Base-by-base conservation (phyloP, 345 rosid species). In the Corymbia maculata region DNA sequence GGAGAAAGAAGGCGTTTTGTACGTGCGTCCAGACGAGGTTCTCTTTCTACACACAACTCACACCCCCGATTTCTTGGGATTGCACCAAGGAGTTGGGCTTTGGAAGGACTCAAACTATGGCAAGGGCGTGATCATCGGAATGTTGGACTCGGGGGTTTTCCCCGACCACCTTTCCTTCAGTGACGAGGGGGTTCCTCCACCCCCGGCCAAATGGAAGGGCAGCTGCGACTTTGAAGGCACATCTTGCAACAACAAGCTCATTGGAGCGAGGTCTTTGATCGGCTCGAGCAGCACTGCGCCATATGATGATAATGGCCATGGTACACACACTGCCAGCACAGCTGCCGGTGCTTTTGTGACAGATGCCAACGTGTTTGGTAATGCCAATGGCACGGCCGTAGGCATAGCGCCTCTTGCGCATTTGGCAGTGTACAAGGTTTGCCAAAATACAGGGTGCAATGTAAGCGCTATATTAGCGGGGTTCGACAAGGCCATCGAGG, bases 201-300 rank as follows among this genome's bases (percentile, higher is more conserved):
- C 93, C 10, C 95, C 94, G 2, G 87, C 89, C 47, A 92, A 88
- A 52, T 94, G 95, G 94, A 94, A 94, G 89, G 94, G 95, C 52
- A 59, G 68, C 59, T 94, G 95, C 21, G 93, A 94, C 47, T 93
- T 95, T 85, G 82, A 90, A 44, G 53, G 79, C 14, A 79, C 87
- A 42, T 85, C 87, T 53, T 94, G 96, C 49, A 95, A 95, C 87
- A 92, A 93, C 89, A 95, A 95, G 90, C 89, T 95, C 32, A 94
- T 95, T 12, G 95, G 97, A 19, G 96, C 95, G 17, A 93, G 94
- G 89, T 91, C 90, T 79, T 94, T 92, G 52, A 85, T 42, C 36
- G 11, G 61, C 21, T 26, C 53, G 26, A 57, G 24, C 24, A 55
- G 24, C 36, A 32, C 57, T 13, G 22, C 61, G 24, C 61, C 61